Evolutionary conservation across 345 rosid genomes (phyloP), one percentile per base, ranked within the genome.

Genomic region (Carallia brachiata): DNA sequence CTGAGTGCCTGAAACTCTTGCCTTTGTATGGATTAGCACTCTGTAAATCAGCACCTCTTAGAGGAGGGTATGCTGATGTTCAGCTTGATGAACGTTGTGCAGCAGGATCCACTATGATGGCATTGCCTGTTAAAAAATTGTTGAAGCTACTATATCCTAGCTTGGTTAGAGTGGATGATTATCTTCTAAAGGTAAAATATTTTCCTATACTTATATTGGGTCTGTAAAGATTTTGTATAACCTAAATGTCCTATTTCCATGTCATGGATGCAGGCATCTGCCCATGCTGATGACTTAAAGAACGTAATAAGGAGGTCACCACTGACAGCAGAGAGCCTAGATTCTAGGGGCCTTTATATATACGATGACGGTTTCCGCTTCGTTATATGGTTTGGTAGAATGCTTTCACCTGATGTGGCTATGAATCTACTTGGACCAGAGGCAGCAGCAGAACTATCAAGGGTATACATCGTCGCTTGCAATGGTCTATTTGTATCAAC

Each of bases 101-200:
- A 30, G 95, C 89, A 36, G 96, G 99, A 71, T 88, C 81, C 80
- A 89, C 96, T n/a, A 85, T 89, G 95, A 90, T 92, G 98, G 90
- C 98, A 37, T 77, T 96, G 70, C 95, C 99, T 66, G 97, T 88
- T 37, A 88, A 90, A 72, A 90, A 79, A 67, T 81, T 96, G 79
- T 68, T 96, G 85, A 92, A 96, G 78, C 89, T 88, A 62, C 80
- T 96, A 59, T 96, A 96, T 80, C 99, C 99, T 60, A 79, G 68
- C 84, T 84, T 96, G 84, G 71, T 90, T 72, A 89, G 96, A 67
- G 75, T 92, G 68, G 99, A 96, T 72, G 96, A 89, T 74, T 80
- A 78, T 85, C 95, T 96, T 52, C 70, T 79, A 52, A 86, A 89
- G 97, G 99, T 92, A 61, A 75, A 60, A 31, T 44, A 40, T 54